Conservation (phyloP, 495 filamentous ascomycete species). For the Aspergillus nanangensis region DNA sequence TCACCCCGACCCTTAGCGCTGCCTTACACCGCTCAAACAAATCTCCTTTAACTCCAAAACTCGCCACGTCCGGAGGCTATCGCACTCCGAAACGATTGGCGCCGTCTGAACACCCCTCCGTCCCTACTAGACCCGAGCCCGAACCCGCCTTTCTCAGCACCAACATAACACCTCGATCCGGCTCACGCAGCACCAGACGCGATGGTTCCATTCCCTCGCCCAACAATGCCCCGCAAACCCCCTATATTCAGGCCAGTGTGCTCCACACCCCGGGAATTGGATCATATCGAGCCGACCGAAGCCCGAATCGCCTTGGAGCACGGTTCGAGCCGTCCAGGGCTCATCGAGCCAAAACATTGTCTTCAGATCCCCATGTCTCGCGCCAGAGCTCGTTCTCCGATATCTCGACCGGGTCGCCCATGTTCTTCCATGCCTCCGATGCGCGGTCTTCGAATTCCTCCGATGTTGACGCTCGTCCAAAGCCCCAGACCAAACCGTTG, state of each 20-base stretch:
- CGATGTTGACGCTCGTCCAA: constrained; percentile 24
- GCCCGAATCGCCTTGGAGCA: constrained; percentile 29
- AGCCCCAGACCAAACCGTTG: constrained; percentile 22
- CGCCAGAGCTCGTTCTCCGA: constrained; percentile 32
- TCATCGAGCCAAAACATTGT: constrained; percentile 32
- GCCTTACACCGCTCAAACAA: constrained; percentile 38
- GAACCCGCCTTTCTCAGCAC: constrained; percentile 51
- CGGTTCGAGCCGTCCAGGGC: constrained; percentile 28
- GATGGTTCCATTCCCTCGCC: constrained; percentile 61
- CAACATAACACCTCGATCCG: constrained; percentile 72
- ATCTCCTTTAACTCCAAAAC: constrained; percentile 45
- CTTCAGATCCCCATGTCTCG: constrained; percentile 24
- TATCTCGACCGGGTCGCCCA: constrained; percentile 37
- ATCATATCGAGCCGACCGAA: constrained; percentile 32
- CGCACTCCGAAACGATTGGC: constrained; percentile 34
- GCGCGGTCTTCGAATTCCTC: constrained; percentile 48
- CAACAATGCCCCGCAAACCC: constrained; percentile 31
- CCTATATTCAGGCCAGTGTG: constrained; percentile 27
- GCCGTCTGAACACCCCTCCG: constrained; percentile 27
- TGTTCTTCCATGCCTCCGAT: constrained; percentile 76
- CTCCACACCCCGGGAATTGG: constrained; percentile 20
- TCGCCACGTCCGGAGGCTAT: constrained; percentile 36
- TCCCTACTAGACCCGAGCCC: constrained; percentile 32
- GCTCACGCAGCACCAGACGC: constrained; percentile 59
- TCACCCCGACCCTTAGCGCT: constrained; percentile 47